These are phyloP conservation scores for Nothomitra cinnamomea DNA, from an alignment of 2,329 filamentous ascomycete genomes.

Conservation along the genomic window DNA sequence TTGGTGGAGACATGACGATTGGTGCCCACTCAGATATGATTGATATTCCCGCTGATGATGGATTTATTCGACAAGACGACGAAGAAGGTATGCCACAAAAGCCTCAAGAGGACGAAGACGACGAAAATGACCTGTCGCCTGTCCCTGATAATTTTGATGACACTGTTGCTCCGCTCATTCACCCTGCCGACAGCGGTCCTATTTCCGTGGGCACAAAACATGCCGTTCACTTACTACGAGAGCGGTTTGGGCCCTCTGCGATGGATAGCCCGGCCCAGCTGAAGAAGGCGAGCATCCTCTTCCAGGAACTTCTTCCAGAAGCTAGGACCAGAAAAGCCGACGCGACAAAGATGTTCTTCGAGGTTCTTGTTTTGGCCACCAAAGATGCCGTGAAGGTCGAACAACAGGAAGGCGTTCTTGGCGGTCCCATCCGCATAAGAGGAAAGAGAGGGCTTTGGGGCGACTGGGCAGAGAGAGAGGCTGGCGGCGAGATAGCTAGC, in stretches of 20 bases:
- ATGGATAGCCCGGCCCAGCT: slow-evolving; percentile 54
- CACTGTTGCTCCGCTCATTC: slow-evolving; percentile 55
- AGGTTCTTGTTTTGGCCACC: slow-evolving; percentile 84
- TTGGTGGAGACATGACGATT: slow-evolving; percentile 29
- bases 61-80: slow-evolving; percentile 24
- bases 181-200: slow-evolving; percentile 69
- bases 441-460: slow-evolving; percentile 96
- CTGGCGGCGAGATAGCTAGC: slow-evolving; percentile 27
- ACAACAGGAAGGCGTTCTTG: slow-evolving; percentile 55
- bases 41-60: slow-evolving; percentile 46
- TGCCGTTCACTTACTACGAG: slow-evolving; percentile 83
- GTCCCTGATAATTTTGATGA: slow-evolving; percentile 55
- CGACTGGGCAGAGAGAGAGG: slow-evolving; percentile 67
- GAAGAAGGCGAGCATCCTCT: slow-evolving; percentile 60
- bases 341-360: slow-evolving; percentile 99
- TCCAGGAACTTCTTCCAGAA: slow-evolving; percentile 83
- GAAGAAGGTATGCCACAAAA: slow-evolving; percentile 24
- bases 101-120: slow-evolving; percentile 29
- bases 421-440: slow-evolving; percentile 64
- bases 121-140: slow-evolving; percentile 23
- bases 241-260: slow-evolving; percentile 62
- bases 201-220: slow-evolving; percentile 87
- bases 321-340: slow-evolving; percentile 65
- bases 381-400: slow-evolving; percentile 98
- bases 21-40: slow-evolving; percentile 32